Percentiles rank a stretch among this genome's conserved stretches.
Evolutionary conservation across 2,329 filamentous ascomycete species (phyloP).

Genomic region (Clarireedia monteithiana): DNA sequence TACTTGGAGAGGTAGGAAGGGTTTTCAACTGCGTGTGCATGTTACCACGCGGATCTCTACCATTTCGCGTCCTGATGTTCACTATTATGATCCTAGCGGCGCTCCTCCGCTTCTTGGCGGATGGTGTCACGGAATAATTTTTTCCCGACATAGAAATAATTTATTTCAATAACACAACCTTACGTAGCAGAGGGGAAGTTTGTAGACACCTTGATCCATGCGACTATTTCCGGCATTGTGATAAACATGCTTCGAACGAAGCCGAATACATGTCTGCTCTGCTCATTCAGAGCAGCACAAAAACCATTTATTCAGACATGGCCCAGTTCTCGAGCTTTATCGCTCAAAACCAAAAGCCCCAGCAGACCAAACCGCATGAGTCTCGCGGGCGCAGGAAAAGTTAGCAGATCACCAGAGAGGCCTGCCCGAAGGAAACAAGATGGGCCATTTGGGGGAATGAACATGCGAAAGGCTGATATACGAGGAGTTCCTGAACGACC

Average conservation of each 20-base stretch:
- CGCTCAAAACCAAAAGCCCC: constrained; percentile 7
- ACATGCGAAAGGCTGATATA: constrained; percentile 41
- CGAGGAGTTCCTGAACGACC: constrained; percentile 32
- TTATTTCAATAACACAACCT: neutral
- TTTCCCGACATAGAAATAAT: neutral
- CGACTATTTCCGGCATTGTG: neutral
- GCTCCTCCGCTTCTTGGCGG: too few relatives aligned
- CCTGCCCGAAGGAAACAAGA: constrained; percentile 35
- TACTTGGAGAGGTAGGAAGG: too few relatives aligned
- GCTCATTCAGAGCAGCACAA: constrained; percentile 48
- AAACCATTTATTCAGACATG: constrained; percentile 33
- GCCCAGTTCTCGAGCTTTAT: constrained; percentile 18
- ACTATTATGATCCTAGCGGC: too few relatives aligned
- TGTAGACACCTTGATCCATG: neutral
- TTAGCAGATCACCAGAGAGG: constrained; percentile 15
- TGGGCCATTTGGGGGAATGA: constrained; percentile 53
- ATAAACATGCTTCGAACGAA: constrained; percentile 21
- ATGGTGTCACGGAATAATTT: neutral
- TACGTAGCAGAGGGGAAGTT: too few relatives aligned
- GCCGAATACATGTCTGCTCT: constrained; percentile 35
- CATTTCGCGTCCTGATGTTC: too few relatives aligned
- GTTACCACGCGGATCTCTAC: too few relatives aligned
- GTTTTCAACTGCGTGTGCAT: too few relatives aligned
- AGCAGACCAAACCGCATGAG: constrained; percentile 23
- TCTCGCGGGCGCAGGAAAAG: constrained; percentile 19